Percentiles rank a stretch among this genome's conserved stretches.
These are phyloP conservation scores for Aspergillus sp. DNA, from an alignment of 2,329 filamentous ascomycete genomes.

Conservation along the genomic window DNA sequence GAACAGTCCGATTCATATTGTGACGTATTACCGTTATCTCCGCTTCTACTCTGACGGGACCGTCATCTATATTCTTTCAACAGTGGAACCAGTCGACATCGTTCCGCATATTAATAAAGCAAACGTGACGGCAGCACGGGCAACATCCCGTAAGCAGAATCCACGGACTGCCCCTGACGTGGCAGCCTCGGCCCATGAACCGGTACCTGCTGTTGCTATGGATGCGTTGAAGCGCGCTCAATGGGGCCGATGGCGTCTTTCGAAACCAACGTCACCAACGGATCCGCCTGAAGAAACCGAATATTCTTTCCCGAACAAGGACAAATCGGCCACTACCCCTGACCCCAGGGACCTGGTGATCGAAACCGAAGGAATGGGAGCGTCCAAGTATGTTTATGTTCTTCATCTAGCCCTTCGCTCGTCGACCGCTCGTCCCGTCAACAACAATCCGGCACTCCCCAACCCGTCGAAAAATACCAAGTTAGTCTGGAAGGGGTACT, in stretches of 20 bases:
- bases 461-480: conserved; percentile 74
- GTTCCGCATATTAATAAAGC: conserved; percentile 79
- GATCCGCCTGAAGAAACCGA: conserved; percentile 18
- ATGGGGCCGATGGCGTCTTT: conserved; percentile 65
- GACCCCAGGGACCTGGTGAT: conserved; percentile 66
- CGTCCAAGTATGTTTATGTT: conserved; percentile 76
- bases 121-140: conserved; percentile 51
- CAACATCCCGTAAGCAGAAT: conserved; percentile 31
- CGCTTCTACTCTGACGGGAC: conserved; percentile 92
- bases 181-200: conserved; percentile 34
- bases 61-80: conserved; percentile 76
- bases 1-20: conserved; percentile 83
- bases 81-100: conserved; percentile 78
- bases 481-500: conserved; percentile 83
- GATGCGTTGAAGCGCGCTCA: conserved; percentile 68
- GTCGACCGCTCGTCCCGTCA: conserved; percentile 52
- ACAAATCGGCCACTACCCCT: conserved; percentile 15
- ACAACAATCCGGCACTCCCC: conserved; percentile 25
- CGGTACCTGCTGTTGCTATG: conserved; percentile 40
- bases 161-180: conserved; percentile 43
- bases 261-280: conserved; percentile 45
- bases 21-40: conserved; percentile 97
- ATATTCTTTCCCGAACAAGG: conserved; percentile 18
- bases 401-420: conserved; percentile 72
- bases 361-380: conserved; percentile 77